Evolutionary conservation across 192 early-diverging fungal species (phyloP).

Genomic region (Allomyces macrogynus): DNA sequence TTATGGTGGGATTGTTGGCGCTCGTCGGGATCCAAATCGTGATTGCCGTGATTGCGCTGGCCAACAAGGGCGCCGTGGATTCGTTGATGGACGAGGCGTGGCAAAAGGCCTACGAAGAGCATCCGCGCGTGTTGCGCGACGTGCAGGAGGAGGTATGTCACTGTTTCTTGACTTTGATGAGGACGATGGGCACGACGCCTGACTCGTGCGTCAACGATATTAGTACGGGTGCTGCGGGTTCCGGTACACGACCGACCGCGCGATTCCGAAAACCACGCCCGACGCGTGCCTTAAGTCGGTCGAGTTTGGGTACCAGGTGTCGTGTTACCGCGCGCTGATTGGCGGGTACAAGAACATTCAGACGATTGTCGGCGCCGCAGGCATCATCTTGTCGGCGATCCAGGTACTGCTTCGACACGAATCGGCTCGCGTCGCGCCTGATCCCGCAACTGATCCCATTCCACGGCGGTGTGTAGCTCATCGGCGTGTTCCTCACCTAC

Average conservation of each 20-base stretch:
- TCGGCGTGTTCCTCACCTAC: background rate
- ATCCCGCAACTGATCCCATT: background rate
- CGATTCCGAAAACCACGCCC: slow-evolving; percentile 7
- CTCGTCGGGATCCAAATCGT: slow-evolving; percentile 10
- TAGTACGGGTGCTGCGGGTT: slow-evolving; percentile 16
- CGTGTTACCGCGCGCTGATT: slow-evolving; percentile 7
- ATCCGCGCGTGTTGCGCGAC: slow-evolving; percentile 15
- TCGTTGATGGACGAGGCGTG: slow-evolving; percentile 16
- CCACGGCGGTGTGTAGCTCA: background rate
- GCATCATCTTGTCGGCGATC: background rate
- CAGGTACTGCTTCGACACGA: background rate
- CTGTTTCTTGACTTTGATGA: too few species aligned
- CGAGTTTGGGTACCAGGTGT: slow-evolving; percentile 13
- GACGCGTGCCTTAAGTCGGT: slow-evolving; percentile 6
- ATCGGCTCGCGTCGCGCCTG: too few species aligned
- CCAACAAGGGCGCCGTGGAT: slow-evolving; percentile 6
- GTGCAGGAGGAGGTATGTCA: slow-evolving; percentile 12
- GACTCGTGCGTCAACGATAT: too few species aligned
- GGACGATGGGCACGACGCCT: too few species aligned
- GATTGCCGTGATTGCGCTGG: slow-evolving; percentile 7
- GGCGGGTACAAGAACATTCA: slow-evolving; percentile 12
- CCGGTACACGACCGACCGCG: slow-evolving; percentile 12
- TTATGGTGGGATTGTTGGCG: background rate
- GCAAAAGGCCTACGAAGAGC: slow-evolving; percentile 15
- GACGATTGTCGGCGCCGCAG: slow-evolving; percentile 5